These are phyloP conservation scores for Metarhizium brunneum DNA, from an alignment of 2,329 filamentous ascomycete genomes.

Conservation along the genomic window DNA sequence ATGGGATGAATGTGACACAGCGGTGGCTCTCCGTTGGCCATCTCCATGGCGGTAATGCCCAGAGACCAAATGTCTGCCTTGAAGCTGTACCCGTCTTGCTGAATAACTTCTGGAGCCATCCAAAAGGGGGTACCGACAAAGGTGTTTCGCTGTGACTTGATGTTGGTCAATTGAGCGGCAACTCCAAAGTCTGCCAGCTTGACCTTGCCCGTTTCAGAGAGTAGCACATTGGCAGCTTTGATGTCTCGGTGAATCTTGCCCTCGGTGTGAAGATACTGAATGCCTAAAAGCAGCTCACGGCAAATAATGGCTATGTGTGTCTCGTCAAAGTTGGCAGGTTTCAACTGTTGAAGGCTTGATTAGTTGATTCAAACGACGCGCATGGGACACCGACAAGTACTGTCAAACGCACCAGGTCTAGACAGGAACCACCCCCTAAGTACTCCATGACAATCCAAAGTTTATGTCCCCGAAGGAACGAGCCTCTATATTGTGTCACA, in stretches of 20 bases:
- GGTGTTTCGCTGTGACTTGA: constrained; percentile 94
- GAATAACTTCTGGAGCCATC: constrained; percentile 94
- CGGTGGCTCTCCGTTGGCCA: constrained; percentile 83
- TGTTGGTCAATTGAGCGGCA: constrained; percentile 90
- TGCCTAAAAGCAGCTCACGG: constrained; percentile 76
- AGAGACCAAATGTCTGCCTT: constrained; percentile 92
- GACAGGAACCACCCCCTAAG: constrained; percentile 85
- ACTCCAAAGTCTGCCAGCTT: constrained; percentile 97
- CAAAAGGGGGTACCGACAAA: constrained; percentile 97
- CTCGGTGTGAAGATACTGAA: constrained; percentile 88
- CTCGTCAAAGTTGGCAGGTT: constrained; percentile 83
- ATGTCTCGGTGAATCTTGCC: constrained; percentile 96
- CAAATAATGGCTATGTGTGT: constrained; percentile 89
- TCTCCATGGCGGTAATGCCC: constrained; percentile 84
- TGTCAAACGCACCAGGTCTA: constrained; percentile 63
- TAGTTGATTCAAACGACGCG: constrained; percentile 13
- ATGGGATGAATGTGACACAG: constrained; percentile 80
- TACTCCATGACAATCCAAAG: constrained; percentile 99
- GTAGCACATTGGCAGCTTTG: constrained; percentile 90
- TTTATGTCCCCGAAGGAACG: constrained; percentile 92
- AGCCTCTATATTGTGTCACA: constrained; percentile 93
- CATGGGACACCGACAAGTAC: constrained; percentile 5
- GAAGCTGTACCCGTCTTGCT: constrained; percentile 74
- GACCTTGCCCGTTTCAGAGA: constrained; percentile 84
- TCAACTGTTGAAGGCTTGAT: constrained; percentile 50